Evolutionary conservation across 139 green algal species (phyloP).

Genomic region (Chlamydomonas sphaeroides): DNA sequence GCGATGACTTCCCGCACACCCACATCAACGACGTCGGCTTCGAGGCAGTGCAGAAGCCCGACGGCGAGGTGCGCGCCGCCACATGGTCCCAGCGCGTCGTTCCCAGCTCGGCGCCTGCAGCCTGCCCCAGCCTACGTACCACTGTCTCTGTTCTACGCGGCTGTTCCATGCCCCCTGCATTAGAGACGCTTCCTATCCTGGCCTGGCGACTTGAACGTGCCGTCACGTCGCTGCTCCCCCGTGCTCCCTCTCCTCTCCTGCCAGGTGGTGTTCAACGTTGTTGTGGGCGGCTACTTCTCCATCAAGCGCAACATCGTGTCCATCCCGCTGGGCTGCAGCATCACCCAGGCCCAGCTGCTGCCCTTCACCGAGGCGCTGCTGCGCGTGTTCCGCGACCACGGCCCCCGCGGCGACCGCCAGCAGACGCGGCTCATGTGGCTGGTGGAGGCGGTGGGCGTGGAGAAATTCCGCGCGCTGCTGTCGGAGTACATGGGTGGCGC

Average conservation of each 20-base stretch:
- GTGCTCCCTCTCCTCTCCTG: neutral
- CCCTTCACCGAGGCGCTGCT: slow-evolving; percentile 82
- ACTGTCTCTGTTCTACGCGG: too few relatives aligned
- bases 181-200: too few relatives aligned
- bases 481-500: slow-evolving; percentile 77
- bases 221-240: too few relatives aligned
- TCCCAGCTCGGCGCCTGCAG: too few relatives aligned
- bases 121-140: too few relatives aligned
- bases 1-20: slow-evolving; percentile 96
- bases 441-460: slow-evolving; percentile 87
- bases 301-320: slow-evolving; percentile 92
- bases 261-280: slow-evolving; percentile 55
- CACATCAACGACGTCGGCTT: slow-evolving; percentile 99
- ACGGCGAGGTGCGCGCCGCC: slow-evolving; percentile 63
- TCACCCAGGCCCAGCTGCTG: slow-evolving; percentile 81
- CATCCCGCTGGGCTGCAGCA: slow-evolving; percentile 85
- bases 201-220: too few relatives aligned
- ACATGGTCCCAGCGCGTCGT: too few relatives aligned
- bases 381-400: slow-evolving; percentile 90
- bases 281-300: slow-evolving; percentile 96
- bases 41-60: slow-evolving; percentile 80
- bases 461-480: slow-evolving; percentile 75
- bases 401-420: slow-evolving; percentile 85
- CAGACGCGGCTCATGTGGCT: slow-evolving; percentile 97
- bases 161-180: too few relatives aligned